A percentile compares a stretch with the other conserved stretches of the same genome.
Conservation (phyloP, 371 early-diverging fungal species). For the Syncephalastrum racemosum region DNA sequence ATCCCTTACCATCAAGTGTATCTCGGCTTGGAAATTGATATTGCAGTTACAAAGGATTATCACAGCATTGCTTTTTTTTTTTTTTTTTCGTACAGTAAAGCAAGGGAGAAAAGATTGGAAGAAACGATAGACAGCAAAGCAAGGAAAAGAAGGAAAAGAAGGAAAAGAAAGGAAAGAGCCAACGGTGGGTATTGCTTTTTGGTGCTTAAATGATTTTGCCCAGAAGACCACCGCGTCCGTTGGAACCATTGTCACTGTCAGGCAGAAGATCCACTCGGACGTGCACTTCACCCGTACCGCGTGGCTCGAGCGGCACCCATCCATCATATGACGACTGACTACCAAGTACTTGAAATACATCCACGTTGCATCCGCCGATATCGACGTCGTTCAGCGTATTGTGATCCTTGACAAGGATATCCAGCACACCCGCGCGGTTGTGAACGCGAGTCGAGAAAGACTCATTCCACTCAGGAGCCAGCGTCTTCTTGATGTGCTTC, state of each 20-base stretch:
- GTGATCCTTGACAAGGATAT: slow-evolving; percentile 69
- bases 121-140: no score
- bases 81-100: no score
- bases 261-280: slow-evolving; percentile 23
- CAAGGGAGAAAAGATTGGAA: no score
- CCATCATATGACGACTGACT: slow-evolving; percentile 39
- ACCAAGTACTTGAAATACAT: slow-evolving; percentile 47
- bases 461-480: slow-evolving; percentile 68
- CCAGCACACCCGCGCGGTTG: slow-evolving; percentile 37
- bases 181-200: no score
- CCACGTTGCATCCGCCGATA: slow-evolving; percentile 60
- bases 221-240: slow-evolving; percentile 9
- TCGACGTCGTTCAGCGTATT: slow-evolving; percentile 71
- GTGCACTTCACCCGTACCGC: slow-evolving; percentile 47
- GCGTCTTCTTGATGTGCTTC: slow-evolving; percentile 73
- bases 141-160: no score
- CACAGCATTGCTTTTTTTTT: no score
- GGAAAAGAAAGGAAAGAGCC: no score
- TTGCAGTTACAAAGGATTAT: no score
- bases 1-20: no score
- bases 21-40: no score
- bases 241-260: slow-evolving; percentile 6
- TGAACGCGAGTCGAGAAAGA: slow-evolving; percentile 30
- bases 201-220: slow-evolving; percentile 10
- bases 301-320: slow-evolving; percentile 43